These are phyloP conservation scores for Trichoderma cornu-damae DNA, from an alignment of 2,329 filamentous ascomycete genomes.

Conservation along the genomic window DNA sequence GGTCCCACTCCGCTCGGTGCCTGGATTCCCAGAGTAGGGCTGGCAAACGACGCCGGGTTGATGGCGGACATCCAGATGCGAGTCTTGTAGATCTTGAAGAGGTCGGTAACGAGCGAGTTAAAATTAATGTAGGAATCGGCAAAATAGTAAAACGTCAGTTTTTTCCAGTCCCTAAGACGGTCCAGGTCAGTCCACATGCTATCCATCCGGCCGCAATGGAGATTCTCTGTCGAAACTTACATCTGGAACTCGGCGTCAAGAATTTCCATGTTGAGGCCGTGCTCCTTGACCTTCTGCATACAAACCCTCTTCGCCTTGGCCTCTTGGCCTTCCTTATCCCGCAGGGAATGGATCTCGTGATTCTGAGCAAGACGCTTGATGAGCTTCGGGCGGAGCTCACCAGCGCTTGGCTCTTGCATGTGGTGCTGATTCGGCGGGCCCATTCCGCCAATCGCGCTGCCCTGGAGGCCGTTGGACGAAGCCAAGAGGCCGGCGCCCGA, in stretches of 20 bases:
- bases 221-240: constrained; percentile 52
- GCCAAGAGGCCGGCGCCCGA: constrained; percentile 59
- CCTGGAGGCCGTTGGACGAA: constrained; percentile 57
- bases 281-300: constrained; percentile 93
- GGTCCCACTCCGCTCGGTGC: constrained; percentile 63
- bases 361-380: constrained; percentile 91
- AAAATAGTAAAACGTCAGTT: constrained; percentile 98
- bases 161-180: constrained; percentile 89
- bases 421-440: constrained; percentile 69
- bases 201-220: background rate
- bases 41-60: constrained; percentile 92
- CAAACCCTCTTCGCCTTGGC: constrained; percentile 96
- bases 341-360: constrained; percentile 81
- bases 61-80: constrained; percentile 99
- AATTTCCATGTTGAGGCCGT: constrained; percentile 96
- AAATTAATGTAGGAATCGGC: constrained; percentile 98
- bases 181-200: background rate
- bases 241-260: constrained; percentile 98
- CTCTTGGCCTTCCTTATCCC: constrained; percentile 95
- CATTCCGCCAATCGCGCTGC: constrained; percentile 72
- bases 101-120: constrained; percentile 91
- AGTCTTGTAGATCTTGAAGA: constrained; percentile 99
- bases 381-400: constrained; percentile 88
- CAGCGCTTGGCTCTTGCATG: constrained; percentile 62
- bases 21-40: constrained; percentile 65